phyloP scores from a whole-genome alignment of 148 eudicot species.

The Rhododendron vialii region DNA sequence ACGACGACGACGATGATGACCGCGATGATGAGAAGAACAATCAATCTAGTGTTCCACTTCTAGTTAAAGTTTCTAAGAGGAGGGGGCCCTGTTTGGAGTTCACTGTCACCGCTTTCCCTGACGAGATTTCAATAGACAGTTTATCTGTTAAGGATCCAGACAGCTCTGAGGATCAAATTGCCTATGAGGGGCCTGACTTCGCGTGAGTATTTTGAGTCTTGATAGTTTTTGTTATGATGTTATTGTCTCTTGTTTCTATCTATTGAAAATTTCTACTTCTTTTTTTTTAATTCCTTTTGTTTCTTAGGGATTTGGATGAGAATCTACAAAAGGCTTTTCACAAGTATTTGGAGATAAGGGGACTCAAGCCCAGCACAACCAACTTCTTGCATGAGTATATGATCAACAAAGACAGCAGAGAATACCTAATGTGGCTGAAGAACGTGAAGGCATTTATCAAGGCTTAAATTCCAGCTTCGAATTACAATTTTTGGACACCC shows the following conservation, averaged over 20 bases:
- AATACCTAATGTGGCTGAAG: conserved; percentile 51
- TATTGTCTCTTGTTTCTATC: neutral
- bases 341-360: conserved; percentile 55
- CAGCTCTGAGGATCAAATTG: conserved; percentile 35
- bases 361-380: conserved; percentile 49
- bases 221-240: neutral
- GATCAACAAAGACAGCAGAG: conserved; percentile 49
- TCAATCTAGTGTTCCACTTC: conserved; percentile 33
- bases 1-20: conserved; percentile 17
- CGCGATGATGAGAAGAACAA: conserved; percentile 13
- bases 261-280: neutral
- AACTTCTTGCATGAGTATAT: conserved; percentile 61
- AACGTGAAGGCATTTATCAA: conserved; percentile 43
- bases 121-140: conserved; percentile 44
- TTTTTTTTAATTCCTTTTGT: neutral
- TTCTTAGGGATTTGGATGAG: conserved; percentile 56
- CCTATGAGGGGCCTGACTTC: conserved; percentile 66
- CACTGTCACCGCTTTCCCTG: conserved; percentile 40
- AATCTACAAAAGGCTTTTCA: conserved; percentile 61
- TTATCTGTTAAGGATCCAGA: conserved; percentile 43
- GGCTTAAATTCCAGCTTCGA: conserved; percentile 21
- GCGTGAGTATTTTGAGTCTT: conserved; percentile 29
- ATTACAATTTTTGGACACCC: neutral
- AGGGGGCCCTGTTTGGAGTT: conserved; percentile 44
- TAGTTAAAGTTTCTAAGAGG: conserved; percentile 38